Conservation (phyloP, 2,329 filamentous ascomycete genomes). For the Emergomyces orientalis region DNA sequence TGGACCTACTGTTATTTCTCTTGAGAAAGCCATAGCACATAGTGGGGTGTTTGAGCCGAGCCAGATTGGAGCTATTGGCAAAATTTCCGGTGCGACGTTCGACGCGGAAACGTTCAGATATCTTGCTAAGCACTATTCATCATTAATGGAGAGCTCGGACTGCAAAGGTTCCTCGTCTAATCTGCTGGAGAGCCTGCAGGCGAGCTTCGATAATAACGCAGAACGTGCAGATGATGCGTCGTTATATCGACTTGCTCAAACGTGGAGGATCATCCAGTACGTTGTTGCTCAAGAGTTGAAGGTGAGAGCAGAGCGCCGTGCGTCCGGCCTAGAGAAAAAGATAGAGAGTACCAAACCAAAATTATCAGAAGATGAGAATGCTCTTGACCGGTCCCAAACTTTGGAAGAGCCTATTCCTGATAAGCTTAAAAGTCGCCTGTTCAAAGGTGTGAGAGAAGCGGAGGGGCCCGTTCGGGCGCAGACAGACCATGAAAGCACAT, state of each 20-base stretch:
- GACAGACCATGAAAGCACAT: slow-evolving; percentile 41
- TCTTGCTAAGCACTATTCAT: slow-evolving; percentile 36
- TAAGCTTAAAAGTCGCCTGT: slow-evolving; percentile 35
- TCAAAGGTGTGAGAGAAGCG: slow-evolving; percentile 36
- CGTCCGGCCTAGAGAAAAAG: slow-evolving; percentile 13
- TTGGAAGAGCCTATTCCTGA: slow-evolving; percentile 27
- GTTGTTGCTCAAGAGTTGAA: slow-evolving; percentile 43
- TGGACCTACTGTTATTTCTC: slow-evolving; percentile 39
- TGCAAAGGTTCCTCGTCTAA: slow-evolving; percentile 16
- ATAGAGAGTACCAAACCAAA: slow-evolving; percentile 19
- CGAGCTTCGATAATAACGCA: slow-evolving; percentile 46
- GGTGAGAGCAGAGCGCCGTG: slow-evolving; percentile 28
- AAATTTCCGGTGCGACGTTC: slow-evolving; percentile 39
- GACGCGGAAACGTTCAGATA: slow-evolving; percentile 34
- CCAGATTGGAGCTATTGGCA: slow-evolving; percentile 43
- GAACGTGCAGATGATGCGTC: slow-evolving; percentile 43
- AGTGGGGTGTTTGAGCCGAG: slow-evolving; percentile 32
- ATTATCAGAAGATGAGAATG: slow-evolving; percentile 24
- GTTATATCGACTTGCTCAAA: slow-evolving; percentile 46
- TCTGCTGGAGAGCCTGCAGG: slow-evolving; percentile 27
- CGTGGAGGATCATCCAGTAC: slow-evolving; percentile 49
- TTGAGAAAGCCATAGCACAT: slow-evolving; percentile 43
- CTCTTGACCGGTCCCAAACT: slow-evolving; percentile 21
- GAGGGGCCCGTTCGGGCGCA: slow-evolving; percentile 25
- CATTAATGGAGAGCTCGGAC: slow-evolving; percentile 26